phyloP scores from a whole-genome alignment of 2,329 filamentous ascomycete genomes.

The Neocucurbitaria cava region DNA sequence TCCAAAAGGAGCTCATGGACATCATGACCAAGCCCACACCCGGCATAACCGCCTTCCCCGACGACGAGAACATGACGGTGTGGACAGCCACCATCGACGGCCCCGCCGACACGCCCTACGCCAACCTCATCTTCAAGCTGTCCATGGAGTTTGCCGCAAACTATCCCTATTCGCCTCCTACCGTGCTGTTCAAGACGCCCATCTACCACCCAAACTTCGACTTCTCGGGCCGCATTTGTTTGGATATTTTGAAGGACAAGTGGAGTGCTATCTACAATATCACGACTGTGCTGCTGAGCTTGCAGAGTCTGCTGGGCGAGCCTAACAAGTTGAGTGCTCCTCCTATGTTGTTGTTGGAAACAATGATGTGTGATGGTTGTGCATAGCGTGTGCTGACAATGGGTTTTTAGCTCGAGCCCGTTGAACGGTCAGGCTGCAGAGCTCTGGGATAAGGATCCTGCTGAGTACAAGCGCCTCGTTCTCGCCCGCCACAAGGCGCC shows the following conservation, averaged over 20 bases:
- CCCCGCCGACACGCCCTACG: conserved; percentile 90
- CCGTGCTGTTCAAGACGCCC: conserved; percentile 95
- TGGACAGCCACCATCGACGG: conserved; percentile 96
- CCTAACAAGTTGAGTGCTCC: conserved; percentile 86
- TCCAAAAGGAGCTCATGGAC: conserved; percentile 98
- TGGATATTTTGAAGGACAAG: conserved; percentile 98
- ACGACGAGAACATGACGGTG: conserved; percentile 80
- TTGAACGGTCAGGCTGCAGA: conserved; percentile 96
- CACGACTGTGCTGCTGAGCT: conserved; percentile 86
- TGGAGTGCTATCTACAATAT: conserved; percentile 99
- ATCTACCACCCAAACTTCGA: conserved; percentile 99
- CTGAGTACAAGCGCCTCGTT: conserved; percentile 83
- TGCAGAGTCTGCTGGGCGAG: conserved; percentile 94
- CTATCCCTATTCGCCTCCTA: conserved; percentile 91
- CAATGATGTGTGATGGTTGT: neutral
- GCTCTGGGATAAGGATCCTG: conserved; percentile 88
- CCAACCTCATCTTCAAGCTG: conserved; percentile 87
- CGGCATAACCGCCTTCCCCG: conserved; percentile 93
- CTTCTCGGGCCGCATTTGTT: conserved; percentile 94
- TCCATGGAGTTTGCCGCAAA: conserved; percentile 88
- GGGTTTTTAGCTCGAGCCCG: conserved; percentile 81
- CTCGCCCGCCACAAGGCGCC: conserved; percentile 65
- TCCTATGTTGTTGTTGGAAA: no score
- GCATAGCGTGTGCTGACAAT: conserved; percentile 11
- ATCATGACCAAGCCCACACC: conserved; percentile 95